phyloP scores from a whole-genome alignment of 306 rosid genomes.

The Prunus campanulata region DNA sequence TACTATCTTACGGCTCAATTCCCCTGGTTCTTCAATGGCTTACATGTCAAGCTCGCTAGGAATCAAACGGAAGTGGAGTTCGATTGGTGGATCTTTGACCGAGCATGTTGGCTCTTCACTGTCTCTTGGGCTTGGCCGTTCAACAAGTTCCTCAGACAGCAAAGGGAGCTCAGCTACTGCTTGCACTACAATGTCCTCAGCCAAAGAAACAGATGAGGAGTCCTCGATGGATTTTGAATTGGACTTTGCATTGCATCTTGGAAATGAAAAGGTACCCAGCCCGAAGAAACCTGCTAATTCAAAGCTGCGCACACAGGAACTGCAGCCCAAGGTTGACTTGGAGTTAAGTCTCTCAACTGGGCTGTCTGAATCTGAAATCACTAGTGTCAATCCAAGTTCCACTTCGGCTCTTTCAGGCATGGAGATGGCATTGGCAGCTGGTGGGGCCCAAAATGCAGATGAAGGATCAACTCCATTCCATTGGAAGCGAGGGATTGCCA shows the following conservation, averaged over 20 bases:
- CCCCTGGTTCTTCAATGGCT: constrained; percentile 52
- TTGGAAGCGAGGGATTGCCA: constrained; percentile 47
- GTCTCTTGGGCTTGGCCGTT: constrained; percentile 75
- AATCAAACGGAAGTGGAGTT: constrained; percentile 76
- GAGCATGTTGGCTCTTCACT: constrained; percentile 63
- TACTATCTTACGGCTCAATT: constrained; percentile 70
- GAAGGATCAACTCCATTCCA: constrained; percentile 63
- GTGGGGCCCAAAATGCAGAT: constrained; percentile 44
- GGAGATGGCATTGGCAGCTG: constrained; percentile 42
- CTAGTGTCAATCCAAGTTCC: constrained; percentile 46
- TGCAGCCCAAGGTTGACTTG: constrained; percentile 63
- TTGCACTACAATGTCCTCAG: constrained; percentile 82
- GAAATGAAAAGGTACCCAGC: constrained; percentile 60
- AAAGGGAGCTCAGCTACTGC: constrained; percentile 86
- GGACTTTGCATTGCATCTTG: constrained; percentile 67
- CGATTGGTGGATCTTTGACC: constrained; percentile 45
- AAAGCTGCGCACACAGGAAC: constrained; percentile 36
- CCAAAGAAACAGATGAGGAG: constrained; percentile 84
- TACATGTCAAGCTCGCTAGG: constrained; percentile 49
- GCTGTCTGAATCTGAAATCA: constrained; percentile 66
- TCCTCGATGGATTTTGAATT: constrained; percentile 78
- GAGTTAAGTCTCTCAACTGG: constrained; percentile 81
- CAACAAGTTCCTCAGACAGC: constrained; percentile 85
- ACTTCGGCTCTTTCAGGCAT: constrained; percentile 42
- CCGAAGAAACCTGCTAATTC: constrained; percentile 43